Evolutionary conservation across 805 yeast genomes (phyloP), one percentile per base, ranked within the genome.

Genomic region (Candida caryicola): DNA sequence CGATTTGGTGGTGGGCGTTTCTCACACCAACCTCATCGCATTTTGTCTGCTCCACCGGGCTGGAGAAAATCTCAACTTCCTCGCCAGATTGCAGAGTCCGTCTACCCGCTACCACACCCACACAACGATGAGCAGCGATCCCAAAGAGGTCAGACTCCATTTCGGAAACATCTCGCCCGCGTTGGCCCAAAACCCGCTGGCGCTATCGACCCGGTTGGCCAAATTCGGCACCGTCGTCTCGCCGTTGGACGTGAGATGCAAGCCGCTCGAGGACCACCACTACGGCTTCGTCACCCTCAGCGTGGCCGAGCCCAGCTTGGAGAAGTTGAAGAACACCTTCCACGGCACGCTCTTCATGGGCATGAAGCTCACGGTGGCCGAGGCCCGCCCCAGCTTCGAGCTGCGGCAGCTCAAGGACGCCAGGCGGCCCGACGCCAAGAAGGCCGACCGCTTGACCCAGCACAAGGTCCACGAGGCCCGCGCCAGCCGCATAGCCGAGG

Each of bases 261-360:
- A 78, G 59, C 81, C 77, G 39, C 60, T 69, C 40, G 57, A 60
- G 17, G 81, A 75, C 32, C 72, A 66, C 40, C 63, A 64, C 48
- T 93, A 79, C 64, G 96, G 82, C 1, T 88, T 73, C 46, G 57
- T 85, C 1, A 78, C 84, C 16, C 64, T 91, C 59, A 61, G 66
- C n/a, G 58, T 82, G 9, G 57, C 70, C 1, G 65, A 69, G 3
- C 59, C 62, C 15, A 66, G 71, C 25, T 77, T 72, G 38, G 62
- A 60, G 1, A 75, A 74, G 33, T 60, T 91, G 36, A 72, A 73
- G 41, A 57, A 63, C 5, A 66, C 84, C 0, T 73, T 86, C 46
- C 76, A 87, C 55, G 93, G 90, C 21, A 76, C 83, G 1, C 75
- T 74, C 17, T 91, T 73, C 61, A 87, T 85, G 72, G 95, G 95